Evolutionary conservation across 2,329 filamentous ascomycete species (phyloP).

Genomic region (Penicillium sp.): DNA sequence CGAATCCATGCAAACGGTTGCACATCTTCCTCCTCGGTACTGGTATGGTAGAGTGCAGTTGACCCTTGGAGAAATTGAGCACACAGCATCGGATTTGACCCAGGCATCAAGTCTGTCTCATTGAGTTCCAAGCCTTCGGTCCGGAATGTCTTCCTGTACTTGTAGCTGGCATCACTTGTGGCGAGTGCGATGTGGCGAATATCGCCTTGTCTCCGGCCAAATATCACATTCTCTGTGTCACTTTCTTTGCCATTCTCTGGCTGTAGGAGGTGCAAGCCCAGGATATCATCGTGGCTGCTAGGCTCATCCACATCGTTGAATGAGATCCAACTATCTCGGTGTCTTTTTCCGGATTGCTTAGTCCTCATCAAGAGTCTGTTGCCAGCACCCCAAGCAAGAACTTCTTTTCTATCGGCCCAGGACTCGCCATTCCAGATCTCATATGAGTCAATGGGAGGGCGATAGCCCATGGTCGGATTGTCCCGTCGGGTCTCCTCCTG

Average conservation of each 20-base stretch:
- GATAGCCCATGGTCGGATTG: conserved; percentile 58
- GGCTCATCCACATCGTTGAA: conserved; percentile 54
- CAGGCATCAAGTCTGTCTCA: conserved; percentile 51
- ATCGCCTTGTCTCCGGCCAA: conserved; percentile 59
- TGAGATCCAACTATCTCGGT: conserved; percentile 50
- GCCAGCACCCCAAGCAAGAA: conserved; percentile 63
- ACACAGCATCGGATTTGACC: conserved; percentile 50
- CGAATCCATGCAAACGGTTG: conserved; percentile 39
- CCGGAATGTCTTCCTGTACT: conserved; percentile 44
- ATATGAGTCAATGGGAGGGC: conserved; percentile 60
- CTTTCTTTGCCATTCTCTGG: conserved; percentile 37
- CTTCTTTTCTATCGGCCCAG: conserved; percentile 56
- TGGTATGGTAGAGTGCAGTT: conserved; percentile 51
- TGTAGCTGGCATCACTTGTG: conserved; percentile 30
- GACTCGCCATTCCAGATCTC: conserved; percentile 52
- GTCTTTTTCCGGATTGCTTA: conserved; percentile 45
- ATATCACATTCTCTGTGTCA: conserved; percentile 52
- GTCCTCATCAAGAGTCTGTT: conserved; percentile 57
- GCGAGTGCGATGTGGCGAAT: conserved; percentile 46
- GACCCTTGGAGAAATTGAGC: conserved; percentile 53
- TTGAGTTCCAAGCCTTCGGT: conserved; percentile 50
- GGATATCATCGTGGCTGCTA: conserved; percentile 62
- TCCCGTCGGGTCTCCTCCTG: conserved; percentile 46
- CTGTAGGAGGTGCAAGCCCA: conserved; percentile 56
- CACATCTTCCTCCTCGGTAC: conserved; percentile 34